Conservation (phyloP, 495 filamentous ascomycete species). For the Aspergillus homomorphus region DNA sequence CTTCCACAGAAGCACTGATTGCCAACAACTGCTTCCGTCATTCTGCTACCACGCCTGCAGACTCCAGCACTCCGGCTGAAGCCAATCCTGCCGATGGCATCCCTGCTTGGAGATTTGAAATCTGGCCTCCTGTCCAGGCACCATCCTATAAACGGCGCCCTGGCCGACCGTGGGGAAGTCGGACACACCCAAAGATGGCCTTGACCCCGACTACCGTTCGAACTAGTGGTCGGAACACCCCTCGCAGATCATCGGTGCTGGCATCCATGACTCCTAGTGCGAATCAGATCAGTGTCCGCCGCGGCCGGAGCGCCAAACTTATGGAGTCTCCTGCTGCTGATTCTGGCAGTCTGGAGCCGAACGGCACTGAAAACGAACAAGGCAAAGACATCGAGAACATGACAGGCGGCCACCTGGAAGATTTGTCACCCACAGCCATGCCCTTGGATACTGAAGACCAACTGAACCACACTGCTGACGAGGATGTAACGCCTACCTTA, state of each 20-base stretch:
- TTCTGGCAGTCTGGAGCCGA: constrained; percentile 20
- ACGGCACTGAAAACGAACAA: constrained; percentile 28
- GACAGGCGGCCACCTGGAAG: constrained; percentile 5
- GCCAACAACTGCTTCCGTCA: constrained; percentile 35
- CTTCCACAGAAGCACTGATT: constrained; percentile 33
- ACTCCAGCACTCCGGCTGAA: constrained; percentile 13
- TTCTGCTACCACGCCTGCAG: constrained; percentile 12
- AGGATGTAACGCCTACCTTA: not conserved
- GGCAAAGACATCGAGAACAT: constrained; percentile 10
- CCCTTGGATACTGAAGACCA: constrained; percentile 5
- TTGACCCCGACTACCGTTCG: constrained; percentile 31
- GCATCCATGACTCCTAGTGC: constrained; percentile 28
- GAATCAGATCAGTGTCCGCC: constrained; percentile 28
- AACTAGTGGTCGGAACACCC: constrained; percentile 38
- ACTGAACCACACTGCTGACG: not conserved
- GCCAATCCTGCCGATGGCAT: constrained; percentile 49
- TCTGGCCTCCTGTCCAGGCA: constrained; percentile 75
- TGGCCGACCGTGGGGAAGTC: constrained; percentile 44
- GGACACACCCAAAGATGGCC: constrained; percentile 17
- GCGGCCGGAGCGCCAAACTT: constrained; percentile 38
- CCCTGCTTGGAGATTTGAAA: constrained; percentile 76
- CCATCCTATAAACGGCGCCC: constrained; percentile 41
- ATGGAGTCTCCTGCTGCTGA: constrained; percentile 33
- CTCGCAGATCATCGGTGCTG: constrained; percentile 32
- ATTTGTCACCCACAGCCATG: not conserved